Evolutionary conservation across 345 rosid species (phyloP), one percentile per base, ranked within the genome.

Genomic region (Camelina neglecta): DNA sequence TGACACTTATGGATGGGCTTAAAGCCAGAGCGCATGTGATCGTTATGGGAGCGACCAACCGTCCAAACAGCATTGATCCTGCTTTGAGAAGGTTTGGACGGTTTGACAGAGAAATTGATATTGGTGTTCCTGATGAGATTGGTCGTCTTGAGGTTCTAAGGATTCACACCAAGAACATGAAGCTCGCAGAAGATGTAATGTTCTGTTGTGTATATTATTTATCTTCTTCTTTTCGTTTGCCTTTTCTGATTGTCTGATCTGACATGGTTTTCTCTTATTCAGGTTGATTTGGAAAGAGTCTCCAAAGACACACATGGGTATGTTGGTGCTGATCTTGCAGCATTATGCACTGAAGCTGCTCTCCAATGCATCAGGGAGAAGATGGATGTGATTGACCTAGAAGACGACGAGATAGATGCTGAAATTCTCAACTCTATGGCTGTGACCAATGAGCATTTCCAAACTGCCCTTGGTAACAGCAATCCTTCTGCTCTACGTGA

Each of bases 121-220:
- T 93, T 71, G 98, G 98, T 42, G 96, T 93, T 33, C 98, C 98
- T 6, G 98, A 91, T 79, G 98, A 93, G 82, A 84, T 93, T 64
- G 98, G 98, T 23, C 97, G 98, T 18, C 97, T 93, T 60, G 98
- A 93, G 73, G 98, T 93, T 79, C 96, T 93, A 55, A 91, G 98
- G 50, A 93, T 93, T 51, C 98, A 93, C 71, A 91, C 97, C 23
- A 93, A 91, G 88, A 93, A 93, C 84, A 93, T 93, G 98, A 93
- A 91, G 84, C 96, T 93, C 63, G 84, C 96, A 6, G 96, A 91
- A 66, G 97, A 93, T 84, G 97, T 93, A 86, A 80, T 66, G 41
- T 42, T 65, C 13, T 41, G 54, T n/a, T 41, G 26, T 41, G 20
- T 23, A 23, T 26, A n/a, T 61, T 61, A 11, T 2, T 1, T 64